Percentiles rank a stretch among this genome's conserved stretches.
Conservation (phyloP, 2,329 filamentous ascomycete species). For the Nigrospora osmanthi region DNA sequence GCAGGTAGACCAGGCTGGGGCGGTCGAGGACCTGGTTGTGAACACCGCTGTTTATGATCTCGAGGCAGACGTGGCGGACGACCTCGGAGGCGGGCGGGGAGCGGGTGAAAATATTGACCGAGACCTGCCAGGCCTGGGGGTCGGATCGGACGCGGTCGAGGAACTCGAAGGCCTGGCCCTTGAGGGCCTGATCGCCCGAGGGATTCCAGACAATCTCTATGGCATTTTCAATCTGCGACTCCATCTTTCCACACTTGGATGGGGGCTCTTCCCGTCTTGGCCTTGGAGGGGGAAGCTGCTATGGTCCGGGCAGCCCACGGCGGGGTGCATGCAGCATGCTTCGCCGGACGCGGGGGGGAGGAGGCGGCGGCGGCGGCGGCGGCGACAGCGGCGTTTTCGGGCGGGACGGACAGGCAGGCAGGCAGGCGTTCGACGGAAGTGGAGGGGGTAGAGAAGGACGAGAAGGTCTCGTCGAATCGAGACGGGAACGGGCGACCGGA, state of each 20-base stretch:
- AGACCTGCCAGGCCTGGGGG: conserved; percentile 83
- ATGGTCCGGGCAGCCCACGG: conserved; percentile 32
- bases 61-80: conserved; percentile 80
- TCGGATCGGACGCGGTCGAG: conserved; percentile 72
- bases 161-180: conserved; percentile 77
- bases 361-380: no score
- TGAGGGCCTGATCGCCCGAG: conserved; percentile 64
- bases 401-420: no score
- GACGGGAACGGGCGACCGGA: no score
- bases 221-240: conserved; percentile 75
- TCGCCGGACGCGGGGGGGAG: conserved; percentile 5
- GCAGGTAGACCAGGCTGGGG: conserved; percentile 66
- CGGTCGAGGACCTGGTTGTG: conserved; percentile 70
- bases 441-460: no score
- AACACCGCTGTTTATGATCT: conserved; percentile 88
- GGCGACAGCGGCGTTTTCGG: no score
- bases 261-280: background rate
- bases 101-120: conserved; percentile 77
- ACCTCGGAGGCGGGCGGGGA: conserved; percentile 71
- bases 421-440: no score
- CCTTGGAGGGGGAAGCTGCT: conserved; percentile 26
- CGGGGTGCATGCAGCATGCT: conserved; percentile 34
- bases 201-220: conserved; percentile 91
- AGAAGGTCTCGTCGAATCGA: no score
- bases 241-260: background rate